Conservation (phyloP, 176 grass and related monocot genomes). For the Raddia distichophylla region DNA sequence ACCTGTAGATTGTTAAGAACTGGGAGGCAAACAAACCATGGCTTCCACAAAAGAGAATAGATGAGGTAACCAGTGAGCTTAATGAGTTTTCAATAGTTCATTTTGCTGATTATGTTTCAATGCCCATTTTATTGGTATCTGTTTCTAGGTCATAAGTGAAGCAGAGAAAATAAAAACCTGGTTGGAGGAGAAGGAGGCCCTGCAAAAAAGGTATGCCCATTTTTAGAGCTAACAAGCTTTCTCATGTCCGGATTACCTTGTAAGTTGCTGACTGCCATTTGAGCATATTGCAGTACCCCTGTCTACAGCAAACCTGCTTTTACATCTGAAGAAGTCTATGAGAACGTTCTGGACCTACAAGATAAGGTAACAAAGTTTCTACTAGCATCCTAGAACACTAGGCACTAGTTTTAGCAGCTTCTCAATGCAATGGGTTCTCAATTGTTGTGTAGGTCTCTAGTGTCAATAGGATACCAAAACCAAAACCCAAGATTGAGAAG, state of each 20-base stretch:
- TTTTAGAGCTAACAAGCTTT: not conserved
- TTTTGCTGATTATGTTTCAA: slow-evolving; percentile 16
- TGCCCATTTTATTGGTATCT: slow-evolving; percentile 42
- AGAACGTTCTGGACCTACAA: slow-evolving; percentile 78
- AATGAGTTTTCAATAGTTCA: slow-evolving; percentile 24
- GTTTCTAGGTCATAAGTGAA: slow-evolving; percentile 70
- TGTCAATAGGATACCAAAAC: slow-evolving; percentile 93
- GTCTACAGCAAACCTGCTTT: slow-evolving; percentile 59
- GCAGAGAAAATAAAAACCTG: slow-evolving; percentile 82
- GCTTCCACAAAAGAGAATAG: slow-evolving; percentile 84
- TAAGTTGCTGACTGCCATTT: slow-evolving; percentile 22
- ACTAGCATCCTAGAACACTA: slow-evolving; percentile 10
- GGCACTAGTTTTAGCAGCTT: not conserved
- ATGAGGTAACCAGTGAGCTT: slow-evolving; percentile 63
- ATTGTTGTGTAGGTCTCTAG: slow-evolving; percentile 64
- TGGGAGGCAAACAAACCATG: slow-evolving; percentile 94
- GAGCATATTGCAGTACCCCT: slow-evolving; percentile 59
- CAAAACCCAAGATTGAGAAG: slow-evolving; percentile 95
- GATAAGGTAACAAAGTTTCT: slow-evolving; percentile 63
- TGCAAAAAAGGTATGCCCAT: slow-evolving; percentile 81
- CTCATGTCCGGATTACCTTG: not conserved
- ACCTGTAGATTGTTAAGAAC: slow-evolving; percentile 78
- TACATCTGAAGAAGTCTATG: slow-evolving; percentile 78
- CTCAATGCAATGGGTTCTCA: not conserved
- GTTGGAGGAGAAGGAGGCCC: slow-evolving; percentile 79